A percentile compares a stretch with the other conserved stretches of the same genome.
phyloP scores from a whole-genome alignment of 352 stramenopile genomes.

The Pythium sp. region DNA sequence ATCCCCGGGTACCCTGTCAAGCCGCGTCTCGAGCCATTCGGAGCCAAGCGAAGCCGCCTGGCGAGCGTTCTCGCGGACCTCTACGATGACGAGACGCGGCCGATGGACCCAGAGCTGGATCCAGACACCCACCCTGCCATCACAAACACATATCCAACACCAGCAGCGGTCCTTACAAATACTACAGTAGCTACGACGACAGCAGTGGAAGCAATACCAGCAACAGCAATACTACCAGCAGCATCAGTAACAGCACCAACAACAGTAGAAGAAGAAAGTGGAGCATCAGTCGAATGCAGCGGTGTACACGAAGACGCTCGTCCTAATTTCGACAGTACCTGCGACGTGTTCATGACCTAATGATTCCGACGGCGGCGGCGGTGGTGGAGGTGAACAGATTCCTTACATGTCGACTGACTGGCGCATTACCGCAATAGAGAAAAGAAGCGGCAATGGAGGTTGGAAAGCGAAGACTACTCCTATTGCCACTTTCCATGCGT shows the following conservation, averaged over 20 bases:
- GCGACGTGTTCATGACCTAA: not conserved
- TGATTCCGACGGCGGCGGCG: not conserved
- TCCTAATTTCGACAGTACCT: not conserved
- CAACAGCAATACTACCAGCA: not conserved
- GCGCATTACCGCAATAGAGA: not conserved
- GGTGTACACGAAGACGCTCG: not conserved
- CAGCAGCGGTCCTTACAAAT: not conserved
- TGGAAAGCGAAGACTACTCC: no score
- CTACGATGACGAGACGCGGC: conserved; percentile 4
- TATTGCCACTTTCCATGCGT: no score
- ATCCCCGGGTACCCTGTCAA: conserved; percentile 47
- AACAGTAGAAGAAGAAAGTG: not conserved
- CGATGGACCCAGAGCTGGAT: not conserved
- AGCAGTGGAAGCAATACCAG: not conserved
- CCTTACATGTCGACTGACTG: not conserved
- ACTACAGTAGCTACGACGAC: not conserved
- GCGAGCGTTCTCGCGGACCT: conserved; percentile 3
- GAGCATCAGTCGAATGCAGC: not conserved
- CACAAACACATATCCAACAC: not conserved
- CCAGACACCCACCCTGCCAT: not conserved
- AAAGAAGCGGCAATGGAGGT: not conserved
- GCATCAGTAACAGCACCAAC: not conserved
- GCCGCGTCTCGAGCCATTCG: not conserved
- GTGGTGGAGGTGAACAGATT: not conserved
- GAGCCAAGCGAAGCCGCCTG: not conserved